A percentile compares a stretch with the other conserved stretches of the same genome.
Conservation (phyloP, 1,284 basidiomycete species). For the Salmacisia buchloeana region DNA sequence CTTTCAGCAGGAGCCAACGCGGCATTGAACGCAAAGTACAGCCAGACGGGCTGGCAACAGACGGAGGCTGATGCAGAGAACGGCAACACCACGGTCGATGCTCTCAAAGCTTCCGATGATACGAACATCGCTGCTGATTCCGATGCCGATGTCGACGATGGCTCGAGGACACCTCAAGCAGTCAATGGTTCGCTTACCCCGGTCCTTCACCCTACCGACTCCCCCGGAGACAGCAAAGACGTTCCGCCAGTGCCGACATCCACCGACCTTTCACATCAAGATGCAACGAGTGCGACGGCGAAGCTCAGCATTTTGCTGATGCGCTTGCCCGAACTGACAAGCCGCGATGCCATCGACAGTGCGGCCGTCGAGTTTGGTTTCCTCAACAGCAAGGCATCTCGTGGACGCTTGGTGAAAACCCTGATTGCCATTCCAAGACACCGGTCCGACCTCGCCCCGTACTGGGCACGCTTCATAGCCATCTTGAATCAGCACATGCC, state of each 20-base stretch:
- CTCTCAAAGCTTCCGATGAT: conserved; percentile 24
- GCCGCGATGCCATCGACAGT: conserved; percentile 85
- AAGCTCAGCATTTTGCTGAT: conserved; percentile 84
- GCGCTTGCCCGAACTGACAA: conserved; percentile 87
- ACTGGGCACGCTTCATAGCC: conserved; percentile 84
- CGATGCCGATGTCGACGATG: not conserved
- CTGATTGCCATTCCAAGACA: conserved; percentile 79
- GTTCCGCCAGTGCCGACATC: too few species aligned
- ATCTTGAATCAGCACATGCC: conserved; percentile 88
- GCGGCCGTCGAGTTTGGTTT: conserved; percentile 93
- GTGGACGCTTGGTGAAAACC: conserved; percentile 71
- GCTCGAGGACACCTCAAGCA: too few species aligned
- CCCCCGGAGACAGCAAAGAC: too few species aligned
- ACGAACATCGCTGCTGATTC: conserved; percentile 11
- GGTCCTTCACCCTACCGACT: too few species aligned
- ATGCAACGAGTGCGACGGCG: conserved; percentile 76
- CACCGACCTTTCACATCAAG: too few species aligned
- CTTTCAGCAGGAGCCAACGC: not conserved
- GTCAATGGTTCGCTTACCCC: too few species aligned
- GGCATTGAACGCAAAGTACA: not conserved
- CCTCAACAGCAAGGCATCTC: conserved; percentile 87
- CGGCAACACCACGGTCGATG: conserved; percentile 11
- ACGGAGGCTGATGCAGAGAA: not conserved
- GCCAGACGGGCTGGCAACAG: not conserved
- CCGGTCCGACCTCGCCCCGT: conserved; percentile 81